These are phyloP conservation scores for Penstemon eatonii DNA, from an alignment of 257 asterid genomes.

Conservation along the genomic window DNA sequence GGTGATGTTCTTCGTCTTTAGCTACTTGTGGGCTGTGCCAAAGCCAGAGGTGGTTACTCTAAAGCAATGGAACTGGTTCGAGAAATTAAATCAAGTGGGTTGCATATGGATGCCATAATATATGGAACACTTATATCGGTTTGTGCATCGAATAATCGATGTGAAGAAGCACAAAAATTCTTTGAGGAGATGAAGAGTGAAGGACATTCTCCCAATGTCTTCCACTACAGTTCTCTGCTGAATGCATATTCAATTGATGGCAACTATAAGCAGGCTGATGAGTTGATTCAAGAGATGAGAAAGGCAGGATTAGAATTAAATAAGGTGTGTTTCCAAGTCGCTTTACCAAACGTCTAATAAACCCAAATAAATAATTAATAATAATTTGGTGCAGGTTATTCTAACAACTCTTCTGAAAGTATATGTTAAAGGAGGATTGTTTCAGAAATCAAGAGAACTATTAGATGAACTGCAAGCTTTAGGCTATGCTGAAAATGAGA, in stretches of 20 bases:
- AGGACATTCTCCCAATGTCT: conserved; percentile 82
- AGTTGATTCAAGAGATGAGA: conserved; percentile 74
- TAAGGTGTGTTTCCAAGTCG: conserved; percentile 55
- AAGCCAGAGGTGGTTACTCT: conserved; percentile 66
- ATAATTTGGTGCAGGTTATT: conserved; percentile 60
- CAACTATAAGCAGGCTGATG: conserved; percentile 69
- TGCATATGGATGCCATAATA: conserved; percentile 71
- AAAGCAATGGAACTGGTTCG: conserved; percentile 82
- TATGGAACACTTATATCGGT: conserved; percentile 91
- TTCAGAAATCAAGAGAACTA: conserved; percentile 82
- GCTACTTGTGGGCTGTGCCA: conserved; percentile 90
- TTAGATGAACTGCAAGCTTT: conserved; percentile 67
- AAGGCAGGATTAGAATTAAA: conserved; percentile 64
- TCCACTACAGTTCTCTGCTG: conserved; percentile 93
- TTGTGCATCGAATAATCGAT: conserved; percentile 76
- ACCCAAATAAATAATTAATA: neutral
- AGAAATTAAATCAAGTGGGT: conserved; percentile 67
- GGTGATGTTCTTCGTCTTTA: conserved; percentile 39
- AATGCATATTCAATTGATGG: conserved; percentile 86
- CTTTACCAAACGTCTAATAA: neutral
- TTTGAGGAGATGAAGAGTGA: conserved; percentile 85
- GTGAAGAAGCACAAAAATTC: conserved; percentile 82
- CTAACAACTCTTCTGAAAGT: conserved; percentile 86
- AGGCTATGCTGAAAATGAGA: conserved; percentile 92
- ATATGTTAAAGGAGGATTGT: conserved; percentile 74